A percentile compares a stretch with the other conserved stretches of the same genome.
Evolutionary conservation across 345 rosid species (phyloP).

Genomic region (Eucalyptus globulus): DNA sequence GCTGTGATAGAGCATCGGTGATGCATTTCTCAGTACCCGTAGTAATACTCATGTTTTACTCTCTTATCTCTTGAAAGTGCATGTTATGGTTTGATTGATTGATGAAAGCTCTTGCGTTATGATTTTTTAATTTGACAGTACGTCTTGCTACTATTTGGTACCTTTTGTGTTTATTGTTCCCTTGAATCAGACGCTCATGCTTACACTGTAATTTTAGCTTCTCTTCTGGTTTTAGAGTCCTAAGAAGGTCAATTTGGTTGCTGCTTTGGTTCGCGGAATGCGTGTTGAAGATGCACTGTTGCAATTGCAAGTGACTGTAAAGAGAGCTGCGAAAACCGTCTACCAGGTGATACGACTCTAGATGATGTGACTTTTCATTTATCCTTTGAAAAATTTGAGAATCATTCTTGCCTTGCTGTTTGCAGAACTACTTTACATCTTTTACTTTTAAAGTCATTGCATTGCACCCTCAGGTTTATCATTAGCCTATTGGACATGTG

Average conservation of each 20-base stretch:
- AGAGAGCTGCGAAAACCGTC: slow-evolving; percentile 78
- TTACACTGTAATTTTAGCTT: not conserved
- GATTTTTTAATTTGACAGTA: not conserved
- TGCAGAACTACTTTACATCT: not conserved
- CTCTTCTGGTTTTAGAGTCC: slow-evolving; percentile 62
- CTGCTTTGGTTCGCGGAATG: slow-evolving; percentile 92
- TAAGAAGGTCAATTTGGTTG: slow-evolving; percentile 90
- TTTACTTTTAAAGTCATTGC: not conserved
- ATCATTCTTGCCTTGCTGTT: not conserved
- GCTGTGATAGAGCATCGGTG: not conserved
- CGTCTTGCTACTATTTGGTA: not conserved
- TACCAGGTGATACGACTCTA: slow-evolving; percentile 44
- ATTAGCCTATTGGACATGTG: not conserved
- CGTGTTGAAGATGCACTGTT: slow-evolving; percentile 91
- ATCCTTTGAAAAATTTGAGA: not conserved
- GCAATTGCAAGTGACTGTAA: slow-evolving; percentile 82
- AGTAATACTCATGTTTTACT: not conserved
- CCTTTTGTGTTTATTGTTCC: not conserved
- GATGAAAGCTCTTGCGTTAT: not conserved
- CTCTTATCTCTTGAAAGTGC: not conserved
- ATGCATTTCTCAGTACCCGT: not conserved
- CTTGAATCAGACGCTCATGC: not conserved
- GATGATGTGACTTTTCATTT: not conserved
- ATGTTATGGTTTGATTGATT: not conserved
- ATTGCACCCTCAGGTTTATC: not conserved